Conservation (phyloP, 805 yeast genomes). For the Candida chilensis region DNA sequence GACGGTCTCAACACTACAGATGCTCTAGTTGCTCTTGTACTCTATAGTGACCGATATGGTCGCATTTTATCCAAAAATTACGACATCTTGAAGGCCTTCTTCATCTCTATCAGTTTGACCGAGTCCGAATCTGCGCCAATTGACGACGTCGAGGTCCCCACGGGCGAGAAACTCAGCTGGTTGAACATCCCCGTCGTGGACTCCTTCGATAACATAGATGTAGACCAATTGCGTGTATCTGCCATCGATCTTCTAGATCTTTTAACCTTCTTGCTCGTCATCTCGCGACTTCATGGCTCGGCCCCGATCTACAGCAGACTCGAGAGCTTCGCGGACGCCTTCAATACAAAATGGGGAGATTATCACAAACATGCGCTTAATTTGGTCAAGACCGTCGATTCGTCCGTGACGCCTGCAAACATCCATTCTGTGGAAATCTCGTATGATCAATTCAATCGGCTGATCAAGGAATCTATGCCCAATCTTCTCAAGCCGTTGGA, state of each 20-base stretch:
- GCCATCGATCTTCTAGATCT: conserved; percentile 32
- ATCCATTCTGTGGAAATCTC: conserved; percentile 7
- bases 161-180: conserved; percentile 10
- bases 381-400: conserved; percentile 41
- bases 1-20: not conserved
- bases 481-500: conserved; percentile 34
- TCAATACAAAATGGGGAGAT: conserved; percentile 22
- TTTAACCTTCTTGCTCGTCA: conserved; percentile 37
- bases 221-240: conserved; percentile 22
- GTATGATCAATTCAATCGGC: conserved; percentile 8
- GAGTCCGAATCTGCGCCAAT: conserved; percentile 1
- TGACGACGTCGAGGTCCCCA: conserved; percentile 2
- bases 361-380: conserved; percentile 35
- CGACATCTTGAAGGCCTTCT: conserved; percentile 9
- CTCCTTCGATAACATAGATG: conserved; percentile 33
- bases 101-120: conserved; percentile 5
- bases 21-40: conserved; percentile 9
- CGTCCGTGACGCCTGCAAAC: conserved; percentile 15
- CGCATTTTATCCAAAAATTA: conserved; percentile 9
- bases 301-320: conserved; percentile 20
- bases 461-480: conserved; percentile 20
- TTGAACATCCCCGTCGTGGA: conserved; percentile 22
- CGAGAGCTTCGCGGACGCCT: conserved; percentile 9
- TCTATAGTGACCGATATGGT: conserved; percentile 14
- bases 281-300: conserved; percentile 21